phyloP scores from a whole-genome alignment of 306 rosid genomes.

The Rosa chinensis region DNA sequence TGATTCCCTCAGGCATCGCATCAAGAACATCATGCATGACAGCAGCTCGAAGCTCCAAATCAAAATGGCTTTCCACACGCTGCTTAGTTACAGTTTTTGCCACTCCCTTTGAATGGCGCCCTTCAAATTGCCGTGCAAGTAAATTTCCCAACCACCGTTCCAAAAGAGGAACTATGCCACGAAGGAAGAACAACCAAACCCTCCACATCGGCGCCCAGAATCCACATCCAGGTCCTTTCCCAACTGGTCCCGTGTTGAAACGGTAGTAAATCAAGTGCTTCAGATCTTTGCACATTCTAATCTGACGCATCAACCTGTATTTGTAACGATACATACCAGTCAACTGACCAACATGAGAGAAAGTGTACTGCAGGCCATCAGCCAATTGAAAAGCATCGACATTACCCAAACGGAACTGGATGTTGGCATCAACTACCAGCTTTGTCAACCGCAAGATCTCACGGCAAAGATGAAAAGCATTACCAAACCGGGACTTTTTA shows the following conservation, averaged over 20 bases:
- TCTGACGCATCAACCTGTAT: slow-evolving; percentile 97
- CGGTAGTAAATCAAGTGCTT: slow-evolving; percentile 98
- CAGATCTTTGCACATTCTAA: slow-evolving; percentile 97
- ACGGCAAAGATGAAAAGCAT: slow-evolving; percentile 98
- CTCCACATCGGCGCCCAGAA: slow-evolving; percentile 99
- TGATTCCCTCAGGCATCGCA: slow-evolving; percentile 99
- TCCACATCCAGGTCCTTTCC: slow-evolving; percentile 99
- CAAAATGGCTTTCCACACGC: slow-evolving; percentile 99
- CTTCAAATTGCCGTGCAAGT: slow-evolving; percentile 97
- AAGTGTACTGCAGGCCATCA: slow-evolving; percentile 95
- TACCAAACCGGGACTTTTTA: slow-evolving; percentile 95
- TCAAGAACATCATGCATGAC: slow-evolving; percentile 99
- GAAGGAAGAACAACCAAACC: slow-evolving; percentile 97
- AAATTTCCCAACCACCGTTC: slow-evolving; percentile 97
- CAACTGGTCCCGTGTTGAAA: slow-evolving; percentile 98
- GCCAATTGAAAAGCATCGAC: slow-evolving; percentile 99
- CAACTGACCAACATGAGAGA: slow-evolving; percentile 97
- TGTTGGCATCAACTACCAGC: slow-evolving; percentile 98
- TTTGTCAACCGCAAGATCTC: slow-evolving; percentile 95
- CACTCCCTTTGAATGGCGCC: slow-evolving; percentile 97
- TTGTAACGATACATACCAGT: slow-evolving; percentile 99
- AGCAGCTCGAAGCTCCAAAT: slow-evolving; percentile 98
- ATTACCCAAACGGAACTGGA: slow-evolving; percentile 96
- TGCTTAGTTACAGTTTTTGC: slow-evolving; percentile 99
- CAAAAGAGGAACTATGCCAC: slow-evolving; percentile 96